Evolutionary conservation across 2,329 filamentous ascomycete species (phyloP).

Genomic region (Fragosphaeria purpurea): DNA sequence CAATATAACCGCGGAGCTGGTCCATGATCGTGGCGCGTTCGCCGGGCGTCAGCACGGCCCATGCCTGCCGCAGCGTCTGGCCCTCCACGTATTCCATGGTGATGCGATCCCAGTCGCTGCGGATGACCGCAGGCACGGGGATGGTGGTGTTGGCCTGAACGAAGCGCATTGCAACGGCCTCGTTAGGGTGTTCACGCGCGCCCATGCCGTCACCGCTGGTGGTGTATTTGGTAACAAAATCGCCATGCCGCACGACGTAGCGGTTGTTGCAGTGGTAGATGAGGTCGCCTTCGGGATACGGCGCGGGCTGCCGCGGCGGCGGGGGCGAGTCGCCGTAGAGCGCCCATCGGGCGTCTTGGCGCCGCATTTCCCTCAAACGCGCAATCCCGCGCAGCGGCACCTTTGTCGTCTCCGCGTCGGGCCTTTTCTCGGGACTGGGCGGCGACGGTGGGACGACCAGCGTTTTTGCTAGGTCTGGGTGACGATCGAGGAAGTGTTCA

Average conservation of each 20-base stretch:
- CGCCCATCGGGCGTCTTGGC: neutral
- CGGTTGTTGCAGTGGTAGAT: constrained; percentile 10
- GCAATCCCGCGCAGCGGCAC: neutral
- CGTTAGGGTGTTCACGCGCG: constrained; percentile 13
- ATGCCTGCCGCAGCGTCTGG: constrained; percentile 16
- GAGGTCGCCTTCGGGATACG: constrained; percentile 15
- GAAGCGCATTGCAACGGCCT: constrained; percentile 13
- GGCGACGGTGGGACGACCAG: neutral
- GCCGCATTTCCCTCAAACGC: constrained; percentile 2
- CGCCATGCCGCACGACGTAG: constrained; percentile 12
- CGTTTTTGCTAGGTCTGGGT: neutral
- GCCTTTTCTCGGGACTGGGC: too few species aligned
- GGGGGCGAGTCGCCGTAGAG: constrained; percentile 9
- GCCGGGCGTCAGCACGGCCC: constrained; percentile 10
- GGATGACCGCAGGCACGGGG: constrained; percentile 17
- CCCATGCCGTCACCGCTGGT: constrained; percentile 11
- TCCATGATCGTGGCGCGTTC: constrained; percentile 13
- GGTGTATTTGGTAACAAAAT: constrained; percentile 15
- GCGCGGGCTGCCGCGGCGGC: constrained; percentile 9
- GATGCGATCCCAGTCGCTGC: constrained; percentile 19
- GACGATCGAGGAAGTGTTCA: neutral
- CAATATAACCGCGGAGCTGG: constrained; percentile 15
- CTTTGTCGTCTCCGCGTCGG: neutral
- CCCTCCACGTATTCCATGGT: constrained; percentile 19
- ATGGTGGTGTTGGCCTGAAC: constrained; percentile 17